Evolutionary conservation across 208 protist genomes (phyloP), one percentile per base, ranked within the genome.

Genomic region (Crithidia acanthocephali): DNA sequence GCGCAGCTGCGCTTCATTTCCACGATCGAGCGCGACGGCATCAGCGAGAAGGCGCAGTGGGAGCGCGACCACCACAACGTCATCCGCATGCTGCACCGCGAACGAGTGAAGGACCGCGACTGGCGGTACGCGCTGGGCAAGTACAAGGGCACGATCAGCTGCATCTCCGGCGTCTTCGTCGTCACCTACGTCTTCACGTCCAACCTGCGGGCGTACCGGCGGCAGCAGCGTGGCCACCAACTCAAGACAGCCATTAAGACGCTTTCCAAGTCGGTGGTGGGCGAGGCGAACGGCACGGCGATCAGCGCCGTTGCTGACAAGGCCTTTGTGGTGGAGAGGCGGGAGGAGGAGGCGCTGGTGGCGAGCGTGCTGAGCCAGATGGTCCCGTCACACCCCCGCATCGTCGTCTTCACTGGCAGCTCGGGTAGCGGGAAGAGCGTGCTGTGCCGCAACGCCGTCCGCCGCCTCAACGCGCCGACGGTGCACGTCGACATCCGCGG

Each of bases 141-240:
- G 76, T 92, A 92, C 80, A 87, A 85, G 55, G 84, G 84, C 51
- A 80, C 81, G 15, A 84, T 92, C 51, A 89, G 84, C 76, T 85
- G 80, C 66, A 77, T 85, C 22, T 52, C 79, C 10, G 84, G 81
- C 42, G 75, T 88, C 25, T 63, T 77, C 35, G 84, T 83, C 9
- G 87, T 88, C 32, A 79, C 28, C 15, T 88, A 80, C 64, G 81
- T 92, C 59, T 92, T 92, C 50, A 72, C 74, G 23, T 76, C 76
- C 8, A 90, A 90, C 69, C 42, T 88, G 22, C 79, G 72, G 18
- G 75, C 81, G 30, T 90, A 86, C 48, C 64, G 78, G 5, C 68
- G 74, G 22, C 77, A 84, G 62, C 83, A 88, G 75, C 81, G 87
- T 13, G 59, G 64, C 45, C 72, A 81, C 40, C 84, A 90, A 51